A percentile compares a stretch with the other conserved stretches of the same genome.
Evolutionary conservation across 2,329 filamentous ascomycete genomes (phyloP).

Genomic region (Stagonosporopsis rhizophila): DNA sequence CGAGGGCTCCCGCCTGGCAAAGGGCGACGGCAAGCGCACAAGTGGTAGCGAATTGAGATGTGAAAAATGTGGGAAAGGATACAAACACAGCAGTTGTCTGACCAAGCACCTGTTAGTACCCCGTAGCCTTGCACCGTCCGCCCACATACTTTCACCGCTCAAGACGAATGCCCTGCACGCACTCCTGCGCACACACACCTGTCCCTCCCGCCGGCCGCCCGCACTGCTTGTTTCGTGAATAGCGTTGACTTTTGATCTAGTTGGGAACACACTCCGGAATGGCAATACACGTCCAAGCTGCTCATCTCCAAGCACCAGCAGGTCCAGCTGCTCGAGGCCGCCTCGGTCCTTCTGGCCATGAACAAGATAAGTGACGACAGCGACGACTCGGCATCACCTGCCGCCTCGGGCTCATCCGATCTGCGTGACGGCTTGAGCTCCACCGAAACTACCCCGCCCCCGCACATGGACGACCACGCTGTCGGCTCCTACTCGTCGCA

Average conservation of each 20-base stretch:
- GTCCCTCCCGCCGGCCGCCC: conserved; percentile 5
- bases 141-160: conserved; percentile 53
- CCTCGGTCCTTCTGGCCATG: conserved; percentile 95
- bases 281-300: conserved; percentile 95
- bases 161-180: conserved; percentile 47
- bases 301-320: conserved; percentile 99
- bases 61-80: conserved; percentile 98
- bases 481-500: conserved; percentile 54
- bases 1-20: conserved; percentile 82
- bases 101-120: conserved; percentile 99
- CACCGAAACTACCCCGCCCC: conserved; percentile 90
- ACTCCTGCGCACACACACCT: conserved; percentile 17
- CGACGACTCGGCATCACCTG: conserved; percentile 85
- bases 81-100: conserved; percentile 99
- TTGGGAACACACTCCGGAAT: conserved; percentile 99
- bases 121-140: conserved; percentile 55
- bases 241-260: conserved; percentile 62
- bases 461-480: conserved; percentile 70
- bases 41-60: conserved; percentile 88
- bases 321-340: conserved; percentile 94
- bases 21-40: conserved; percentile 79
- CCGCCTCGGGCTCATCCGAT: conserved; percentile 81
- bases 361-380: conserved; percentile 70
- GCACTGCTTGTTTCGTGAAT: conserved; percentile 21
- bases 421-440: conserved; percentile 79